Evolutionary conservation across 306 rosid genomes (phyloP), one percentile per base, ranked within the genome.

Genomic region (Carpinus viminea): DNA sequence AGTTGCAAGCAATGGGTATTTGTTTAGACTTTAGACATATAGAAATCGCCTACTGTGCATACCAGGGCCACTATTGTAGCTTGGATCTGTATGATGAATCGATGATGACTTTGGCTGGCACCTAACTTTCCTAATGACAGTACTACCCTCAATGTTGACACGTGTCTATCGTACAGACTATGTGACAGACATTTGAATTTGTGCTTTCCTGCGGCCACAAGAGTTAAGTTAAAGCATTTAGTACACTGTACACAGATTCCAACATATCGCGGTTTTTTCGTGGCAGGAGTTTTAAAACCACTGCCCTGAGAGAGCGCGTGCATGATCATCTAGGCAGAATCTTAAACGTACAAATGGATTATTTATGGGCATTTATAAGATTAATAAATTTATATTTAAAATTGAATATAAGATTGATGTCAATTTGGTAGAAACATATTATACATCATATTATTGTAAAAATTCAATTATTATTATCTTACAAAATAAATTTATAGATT

Each of bases 31-130:
- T 43, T 70, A 73, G 81, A 68, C 89, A 81, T 41, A 81, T 68
- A 21, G 70, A 51, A 78, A 34, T 43, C 73, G 78, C 56, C 65
- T 74, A 80, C 84, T 68, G 90, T 50, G 56, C 51, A 70, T 47
- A 53, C 76, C 51, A 24, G 78, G 91, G 90, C 50, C 59, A 46
- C 55, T 73, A 79, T 80, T 68, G 80, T 80, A 77, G 78, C 68
- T 70, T 74, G 34, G 66, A 16, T 31, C 72, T 20, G n/a, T 64
- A 46, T 64, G 16, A 68, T n/a, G n/a, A n/a, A n/a, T n/a, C n/a
- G n/a, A n/a, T 79, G 78, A 70, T 73, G 84, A 56, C 78, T 70
- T 72, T 57, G 64, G 76, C 54, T 77, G 65, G 74, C 62, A 62
- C 53, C 28, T 38, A 59, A 57, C 17, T 1, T 24, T 8, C 11